Conservation (phyloP, 805 yeast genomes). For the Wickerhamiella nectarea region DNA sequence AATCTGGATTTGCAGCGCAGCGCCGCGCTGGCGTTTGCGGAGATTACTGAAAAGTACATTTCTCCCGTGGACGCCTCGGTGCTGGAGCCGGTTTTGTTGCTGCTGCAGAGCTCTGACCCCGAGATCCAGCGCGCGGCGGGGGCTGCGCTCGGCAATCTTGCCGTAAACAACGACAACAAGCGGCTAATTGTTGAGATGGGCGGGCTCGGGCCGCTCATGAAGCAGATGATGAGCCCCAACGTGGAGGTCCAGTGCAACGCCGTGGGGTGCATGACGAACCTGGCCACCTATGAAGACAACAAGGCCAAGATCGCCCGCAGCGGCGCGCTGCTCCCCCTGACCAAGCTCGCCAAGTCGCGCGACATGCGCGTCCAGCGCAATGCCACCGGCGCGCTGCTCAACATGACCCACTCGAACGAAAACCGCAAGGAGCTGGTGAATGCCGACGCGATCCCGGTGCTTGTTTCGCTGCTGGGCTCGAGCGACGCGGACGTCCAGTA, state of each 20-base stretch:
- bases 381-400: slow-evolving; percentile 94
- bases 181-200: slow-evolving; percentile 94
- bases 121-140: slow-evolving; percentile 98
- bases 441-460: slow-evolving; percentile 96
- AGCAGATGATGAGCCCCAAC: slow-evolving; percentile 94
- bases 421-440: slow-evolving; percentile 92
- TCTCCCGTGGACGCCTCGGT: slow-evolving; percentile 83
- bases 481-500: slow-evolving; percentile 95
- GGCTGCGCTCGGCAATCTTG: slow-evolving; percentile 96
- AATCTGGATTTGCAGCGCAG: slow-evolving; percentile 89
- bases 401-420: slow-evolving; percentile 96
- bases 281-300: slow-evolving; percentile 96
- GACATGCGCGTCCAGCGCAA: slow-evolving; percentile 95
- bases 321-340: slow-evolving; percentile 89
- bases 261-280: slow-evolving; percentile 94
- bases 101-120: slow-evolving; percentile 74
- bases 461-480: slow-evolving; percentile 72
- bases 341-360: slow-evolving; percentile 84
- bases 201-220: slow-evolving; percentile 86
- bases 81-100: slow-evolving; percentile 79
- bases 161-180: slow-evolving; percentile 92
- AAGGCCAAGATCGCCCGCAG: slow-evolving; percentile 90
- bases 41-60: slow-evolving; percentile 83
- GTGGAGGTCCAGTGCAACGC: slow-evolving; percentile 99
- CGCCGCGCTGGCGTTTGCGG: slow-evolving; percentile 97